Percentiles rank a stretch among this genome's conserved stretches.
phyloP scores from a whole-genome alignment of 768 basidiomycete genomes.

The Leucocoprinus leucothites region DNA sequence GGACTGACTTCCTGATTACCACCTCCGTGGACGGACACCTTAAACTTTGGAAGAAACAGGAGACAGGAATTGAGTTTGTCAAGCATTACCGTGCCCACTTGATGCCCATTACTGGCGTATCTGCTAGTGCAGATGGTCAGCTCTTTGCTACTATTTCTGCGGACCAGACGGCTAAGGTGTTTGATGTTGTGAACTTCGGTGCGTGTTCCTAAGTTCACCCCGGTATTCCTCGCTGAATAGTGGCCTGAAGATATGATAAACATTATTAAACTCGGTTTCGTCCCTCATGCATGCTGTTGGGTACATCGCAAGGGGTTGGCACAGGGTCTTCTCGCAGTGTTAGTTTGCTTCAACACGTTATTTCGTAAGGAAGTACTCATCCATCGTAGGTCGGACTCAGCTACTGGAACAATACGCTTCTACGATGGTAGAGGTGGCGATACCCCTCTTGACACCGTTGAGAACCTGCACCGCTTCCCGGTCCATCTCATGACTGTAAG shows the following conservation, averaged over 20 bases:
- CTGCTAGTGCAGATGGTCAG: constrained; percentile 88
- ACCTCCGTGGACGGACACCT: constrained; percentile 94
- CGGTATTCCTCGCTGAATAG: not conserved
- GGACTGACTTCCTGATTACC: constrained; percentile 91
- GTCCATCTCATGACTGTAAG: constrained; percentile 90
- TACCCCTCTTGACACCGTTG: constrained; percentile 70
- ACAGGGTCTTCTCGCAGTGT: constrained; percentile 87
- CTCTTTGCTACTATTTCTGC: constrained; percentile 90
- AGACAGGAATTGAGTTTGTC: constrained; percentile 93
- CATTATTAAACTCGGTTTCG: constrained; percentile 86
- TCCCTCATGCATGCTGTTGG: constrained; percentile 91
- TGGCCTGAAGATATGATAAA: constrained; percentile 89
- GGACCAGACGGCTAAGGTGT: constrained; percentile 91
- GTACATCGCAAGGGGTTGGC: constrained; percentile 88
- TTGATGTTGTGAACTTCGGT: constrained; percentile 99
- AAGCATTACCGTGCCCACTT: constrained; percentile 97
- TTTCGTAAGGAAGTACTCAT: constrained; percentile 14
- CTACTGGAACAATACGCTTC: constrained; percentile 72
- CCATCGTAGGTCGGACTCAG: constrained; percentile 67
- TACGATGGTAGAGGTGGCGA: constrained; percentile 92
- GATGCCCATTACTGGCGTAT: constrained; percentile 71
- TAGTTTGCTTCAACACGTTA: constrained; percentile 21
- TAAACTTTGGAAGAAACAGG: constrained; percentile 99
- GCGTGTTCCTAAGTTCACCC: constrained; percentile 22
- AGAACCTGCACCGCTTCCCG: constrained; percentile 79